Percentiles rank a stretch among this genome's conserved stretches.
Evolutionary conservation across 257 asterid species (phyloP).

Genomic region (Henckelia pumila): DNA sequence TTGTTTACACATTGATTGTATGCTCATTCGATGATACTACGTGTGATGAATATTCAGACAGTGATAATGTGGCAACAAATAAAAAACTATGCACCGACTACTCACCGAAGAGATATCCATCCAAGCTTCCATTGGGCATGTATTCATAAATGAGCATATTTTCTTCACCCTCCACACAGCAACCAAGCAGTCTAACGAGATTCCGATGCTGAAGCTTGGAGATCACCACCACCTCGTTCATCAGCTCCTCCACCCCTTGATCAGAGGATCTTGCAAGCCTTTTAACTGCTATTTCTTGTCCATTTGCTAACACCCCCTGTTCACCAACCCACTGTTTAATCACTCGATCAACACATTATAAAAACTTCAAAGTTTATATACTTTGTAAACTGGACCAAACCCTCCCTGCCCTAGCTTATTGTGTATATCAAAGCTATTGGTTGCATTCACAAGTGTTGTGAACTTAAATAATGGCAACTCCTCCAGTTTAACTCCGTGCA

Average conservation of each 20-base stretch:
- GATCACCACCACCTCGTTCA: slow-evolving; percentile 44
- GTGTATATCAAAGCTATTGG: slow-evolving; percentile 4
- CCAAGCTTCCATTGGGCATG: slow-evolving; percentile 61
- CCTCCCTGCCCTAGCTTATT: slow-evolving; percentile 36
- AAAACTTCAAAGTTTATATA: slow-evolving; percentile 2
- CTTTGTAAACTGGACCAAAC: slow-evolving; percentile 35
- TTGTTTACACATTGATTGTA: neutral
- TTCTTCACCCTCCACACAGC: slow-evolving; percentile 51
- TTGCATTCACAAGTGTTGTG: slow-evolving; percentile 9
- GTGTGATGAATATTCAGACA: neutral
- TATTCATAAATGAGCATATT: slow-evolving; percentile 53
- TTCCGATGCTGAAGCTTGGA: slow-evolving; percentile 50
- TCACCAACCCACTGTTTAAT: too few relatives aligned
- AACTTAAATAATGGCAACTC: slow-evolving; percentile 19
- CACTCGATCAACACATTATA: neutral
- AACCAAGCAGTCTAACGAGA: slow-evolving; percentile 51
- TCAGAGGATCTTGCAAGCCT: slow-evolving; percentile 47
- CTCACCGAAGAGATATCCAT: slow-evolving; percentile 49
- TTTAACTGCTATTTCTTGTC: slow-evolving; percentile 48
- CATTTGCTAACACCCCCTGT: slow-evolving; percentile 43
- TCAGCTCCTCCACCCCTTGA: slow-evolving; percentile 50
- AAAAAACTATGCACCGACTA: neutral
- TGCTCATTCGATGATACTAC: neutral
- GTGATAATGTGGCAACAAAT: neutral
- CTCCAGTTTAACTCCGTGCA: slow-evolving; percentile 20